Evolutionary conservation across 495 filamentous ascomycete genomes (phyloP).

Genomic region (Hypoxylon cercidicola): DNA sequence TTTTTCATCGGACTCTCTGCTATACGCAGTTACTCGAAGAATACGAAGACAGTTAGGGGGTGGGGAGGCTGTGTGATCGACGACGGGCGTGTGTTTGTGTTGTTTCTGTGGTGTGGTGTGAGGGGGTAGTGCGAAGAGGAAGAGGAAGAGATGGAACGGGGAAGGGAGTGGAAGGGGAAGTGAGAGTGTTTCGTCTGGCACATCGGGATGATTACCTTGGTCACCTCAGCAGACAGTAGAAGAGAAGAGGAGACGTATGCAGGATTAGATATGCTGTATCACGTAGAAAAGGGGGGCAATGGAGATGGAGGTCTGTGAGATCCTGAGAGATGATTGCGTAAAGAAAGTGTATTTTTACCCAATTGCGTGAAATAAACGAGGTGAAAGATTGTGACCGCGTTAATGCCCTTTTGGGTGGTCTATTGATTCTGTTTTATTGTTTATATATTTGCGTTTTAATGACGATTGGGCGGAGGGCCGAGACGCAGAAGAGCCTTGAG

Average conservation of each 20-base stretch:
- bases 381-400: too few relatives aligned
- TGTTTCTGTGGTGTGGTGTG: neutral
- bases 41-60: constrained; percentile 8
- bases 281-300: neutral
- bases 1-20: constrained; percentile 27
- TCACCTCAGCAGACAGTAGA: neutral
- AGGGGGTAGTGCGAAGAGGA: neutral
- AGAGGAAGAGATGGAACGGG: neutral
- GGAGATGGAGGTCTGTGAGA: neutral
- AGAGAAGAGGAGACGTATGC: neutral
- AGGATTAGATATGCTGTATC: neutral
- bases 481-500: constrained; percentile 9
- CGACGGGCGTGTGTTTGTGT: neutral
- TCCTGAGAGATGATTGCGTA: too few relatives aligned
- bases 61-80: neutral
- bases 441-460: too few relatives aligned
- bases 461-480: neutral
- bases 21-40: constrained; percentile 26
- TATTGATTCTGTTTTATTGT: too few relatives aligned
- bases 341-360: too few relatives aligned
- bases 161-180: neutral
- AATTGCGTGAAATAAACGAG: too few relatives aligned
- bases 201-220: neutral
- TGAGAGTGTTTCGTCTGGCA: neutral
- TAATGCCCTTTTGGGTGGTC: too few relatives aligned